These are phyloP conservation scores for Mangifera indica DNA, from an alignment of 345 rosid species.

Conservation along the genomic window DNA sequence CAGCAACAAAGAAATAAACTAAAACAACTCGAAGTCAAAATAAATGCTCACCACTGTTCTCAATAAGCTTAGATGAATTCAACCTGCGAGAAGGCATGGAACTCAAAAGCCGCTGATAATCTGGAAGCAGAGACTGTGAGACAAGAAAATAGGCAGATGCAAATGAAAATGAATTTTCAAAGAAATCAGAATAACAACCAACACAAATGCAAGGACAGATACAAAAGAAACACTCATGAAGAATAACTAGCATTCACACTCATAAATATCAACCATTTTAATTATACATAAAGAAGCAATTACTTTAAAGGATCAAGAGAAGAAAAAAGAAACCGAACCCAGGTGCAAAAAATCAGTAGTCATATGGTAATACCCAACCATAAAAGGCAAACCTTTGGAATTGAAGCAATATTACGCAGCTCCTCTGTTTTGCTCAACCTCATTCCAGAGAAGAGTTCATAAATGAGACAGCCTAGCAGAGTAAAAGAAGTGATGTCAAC, in stretches of 20 bases:
- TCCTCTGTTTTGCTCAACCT: slow-evolving; percentile 94
- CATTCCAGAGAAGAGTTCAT: slow-evolving; percentile 85
- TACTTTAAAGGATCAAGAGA: background rate
- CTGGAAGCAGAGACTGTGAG: slow-evolving; percentile 98
- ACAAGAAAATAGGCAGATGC: slow-evolving; percentile 44
- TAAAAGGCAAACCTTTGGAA: slow-evolving; percentile 70
- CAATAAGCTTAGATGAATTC: slow-evolving; percentile 90
- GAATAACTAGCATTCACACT: background rate
- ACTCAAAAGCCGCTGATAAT: slow-evolving; percentile 98
- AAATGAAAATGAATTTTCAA: slow-evolving; percentile 41
- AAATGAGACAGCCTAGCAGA: slow-evolving; percentile 77
- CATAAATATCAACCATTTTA: background rate
- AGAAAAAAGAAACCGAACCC: background rate
- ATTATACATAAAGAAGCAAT: background rate
- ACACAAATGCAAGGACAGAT: background rate
- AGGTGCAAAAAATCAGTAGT: background rate
- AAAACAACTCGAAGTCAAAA: slow-evolving; percentile 4
- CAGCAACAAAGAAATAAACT: background rate
- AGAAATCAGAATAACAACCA: slow-evolving; percentile 22
- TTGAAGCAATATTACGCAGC: slow-evolving; percentile 85
- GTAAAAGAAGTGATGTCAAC: background rate
- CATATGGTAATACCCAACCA: background rate
- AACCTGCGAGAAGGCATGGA: slow-evolving; percentile 97
- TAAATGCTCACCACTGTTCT: slow-evolving; percentile 74
- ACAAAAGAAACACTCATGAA: slow-evolving; percentile 2